Percentiles rank a stretch among this genome's conserved stretches.
Evolutionary conservation across 805 yeast species (phyloP).

Genomic region (Metschnikowia peoriensis): DNA sequence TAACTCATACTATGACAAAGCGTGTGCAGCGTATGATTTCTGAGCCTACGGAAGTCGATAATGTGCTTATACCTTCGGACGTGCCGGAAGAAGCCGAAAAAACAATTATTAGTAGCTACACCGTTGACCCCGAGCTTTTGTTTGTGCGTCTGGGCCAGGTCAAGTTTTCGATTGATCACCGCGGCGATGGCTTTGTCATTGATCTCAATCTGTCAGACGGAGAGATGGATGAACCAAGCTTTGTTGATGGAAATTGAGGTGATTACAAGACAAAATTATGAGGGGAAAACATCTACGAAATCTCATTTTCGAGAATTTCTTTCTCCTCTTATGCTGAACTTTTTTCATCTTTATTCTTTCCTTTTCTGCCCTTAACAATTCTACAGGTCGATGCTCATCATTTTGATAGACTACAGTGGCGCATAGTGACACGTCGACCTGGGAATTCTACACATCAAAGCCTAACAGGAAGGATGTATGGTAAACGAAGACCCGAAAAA

Average conservation of each 20-base stretch:
- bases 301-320: too few species aligned
- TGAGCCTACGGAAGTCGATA: constrained; percentile 18
- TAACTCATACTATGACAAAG: constrained; percentile 44
- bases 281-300: too few species aligned
- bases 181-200: constrained; percentile 19
- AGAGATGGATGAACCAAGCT: neutral
- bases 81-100: constrained; percentile 15
- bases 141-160: constrained; percentile 16
- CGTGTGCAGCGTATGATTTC: constrained; percentile 28
- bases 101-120: constrained; percentile 29
- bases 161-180: constrained; percentile 12
- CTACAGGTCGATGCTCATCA: too few species aligned
- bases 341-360: too few species aligned
- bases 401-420: too few species aligned
- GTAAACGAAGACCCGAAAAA: too few species aligned
- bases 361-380: too few species aligned
- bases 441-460: too few species aligned
- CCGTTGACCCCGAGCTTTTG: constrained; percentile 29
- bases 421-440: too few species aligned
- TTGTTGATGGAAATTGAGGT: neutral
- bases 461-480: too few species aligned
- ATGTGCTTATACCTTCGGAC: constrained; percentile 21
- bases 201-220: constrained; percentile 8
- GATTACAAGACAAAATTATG: too few species aligned
- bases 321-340: too few species aligned